Evolutionary conservation across 2,329 filamentous ascomycete species (phyloP).

Genomic region (Aureobasidium sp.): DNA sequence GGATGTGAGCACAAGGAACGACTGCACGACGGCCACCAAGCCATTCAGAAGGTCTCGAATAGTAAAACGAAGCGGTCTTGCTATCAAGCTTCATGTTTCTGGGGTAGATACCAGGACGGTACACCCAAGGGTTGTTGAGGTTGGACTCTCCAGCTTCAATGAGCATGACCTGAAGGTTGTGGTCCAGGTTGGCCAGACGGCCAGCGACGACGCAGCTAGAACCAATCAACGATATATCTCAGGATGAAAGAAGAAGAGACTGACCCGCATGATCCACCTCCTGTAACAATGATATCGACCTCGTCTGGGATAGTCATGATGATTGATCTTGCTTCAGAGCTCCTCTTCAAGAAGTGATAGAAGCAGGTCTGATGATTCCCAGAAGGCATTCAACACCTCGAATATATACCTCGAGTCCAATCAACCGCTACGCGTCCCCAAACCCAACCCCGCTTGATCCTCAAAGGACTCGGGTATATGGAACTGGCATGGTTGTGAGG

Average conservation of each 20-base stretch:
- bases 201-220: constrained; percentile 39
- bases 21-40: constrained; percentile 62
- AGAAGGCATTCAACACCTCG: neutral
- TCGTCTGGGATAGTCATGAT: constrained; percentile 61
- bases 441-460: neutral
- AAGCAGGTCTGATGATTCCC: neutral
- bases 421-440: neutral
- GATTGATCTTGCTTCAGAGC: neutral
- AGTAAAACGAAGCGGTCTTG: constrained; percentile 74
- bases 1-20: constrained; percentile 64
- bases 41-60: constrained; percentile 65
- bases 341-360: neutral
- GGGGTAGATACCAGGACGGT: constrained; percentile 67
- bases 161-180: constrained; percentile 60
- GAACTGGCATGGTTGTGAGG: neutral
- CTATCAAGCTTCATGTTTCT: constrained; percentile 71
- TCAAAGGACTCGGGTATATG: neutral
- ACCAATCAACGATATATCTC: constrained; percentile 14
- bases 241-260: neutral
- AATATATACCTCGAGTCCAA: neutral
- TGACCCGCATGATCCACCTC: constrained; percentile 61
- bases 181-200: constrained; percentile 65
- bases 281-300: constrained; percentile 72
- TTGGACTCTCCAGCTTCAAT: constrained; percentile 66
- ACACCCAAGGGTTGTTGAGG: constrained; percentile 70